Evolutionary conservation across 129 eudicot genomes (phyloP), one percentile per base, ranked within the genome.

Genomic region (Apium graveolens): DNA sequence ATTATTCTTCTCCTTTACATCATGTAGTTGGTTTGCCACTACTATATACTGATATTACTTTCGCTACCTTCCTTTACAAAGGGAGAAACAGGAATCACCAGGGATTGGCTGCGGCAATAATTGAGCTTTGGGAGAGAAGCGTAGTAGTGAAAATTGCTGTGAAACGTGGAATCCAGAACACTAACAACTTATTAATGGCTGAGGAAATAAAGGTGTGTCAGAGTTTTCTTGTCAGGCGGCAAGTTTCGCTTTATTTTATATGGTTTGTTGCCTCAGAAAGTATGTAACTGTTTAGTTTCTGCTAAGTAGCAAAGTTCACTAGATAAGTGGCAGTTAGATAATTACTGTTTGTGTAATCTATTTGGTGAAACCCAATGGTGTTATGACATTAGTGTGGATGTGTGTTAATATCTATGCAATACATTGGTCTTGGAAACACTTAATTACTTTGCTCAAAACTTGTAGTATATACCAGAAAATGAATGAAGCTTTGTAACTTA

Each of bases 71-170:
- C 79, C 48, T 51, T 21, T 46, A 44, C 71, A 35, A 78, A 95
- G 98, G 98, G 86, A 90, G 98, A 86, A 95, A 95, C 79, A 91
- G 98, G 86, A 85, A 95, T 82, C 98, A 95, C 83, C 98, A 95
- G 82, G 98, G 98, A 18, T 80, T 95, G 85, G 98, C 98, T 42
- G 81, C 83, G 76, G 88, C 97, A 71, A 91, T 91, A 76, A 42
- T 95, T 74, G 90, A 90, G 86, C 96, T 95, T 75, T 95, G 98
- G 98, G 98, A 91, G 87, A 91, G 87, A 85, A 95, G 93, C 81
- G 82, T 95, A 84, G 89, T 95, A 73, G 98, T 88, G 66, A 95
- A 95, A 85, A 91, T 95, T 77, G 98, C 98, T 60, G 97, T 95
- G 73, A 95, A 95, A 85, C 97, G 97, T 87, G 98, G 98, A 82